Percentiles rank a stretch among this genome's conserved stretches.
Conservation (phyloP, 805 yeast genomes). For the Candida dendrica region DNA sequence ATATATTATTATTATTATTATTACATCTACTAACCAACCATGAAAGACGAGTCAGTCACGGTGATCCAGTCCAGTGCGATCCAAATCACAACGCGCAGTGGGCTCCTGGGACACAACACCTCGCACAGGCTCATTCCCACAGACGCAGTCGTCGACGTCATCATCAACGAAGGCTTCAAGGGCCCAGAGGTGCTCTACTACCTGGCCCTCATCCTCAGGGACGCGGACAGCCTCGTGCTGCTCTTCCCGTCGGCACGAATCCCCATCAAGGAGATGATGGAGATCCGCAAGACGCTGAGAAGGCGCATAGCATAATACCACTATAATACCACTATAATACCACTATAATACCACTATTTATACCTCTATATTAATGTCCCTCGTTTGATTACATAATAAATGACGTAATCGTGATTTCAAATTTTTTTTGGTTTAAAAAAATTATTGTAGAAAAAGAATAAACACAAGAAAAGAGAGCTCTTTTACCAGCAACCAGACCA, state of each 20-base stretch:
- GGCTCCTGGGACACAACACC: conserved; percentile 18
- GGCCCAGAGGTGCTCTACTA: conserved; percentile 63
- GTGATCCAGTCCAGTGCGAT: conserved; percentile 41
- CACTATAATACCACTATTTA: no score
- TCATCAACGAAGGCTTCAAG: conserved; percentile 70
- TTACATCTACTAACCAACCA: no score
- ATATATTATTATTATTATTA: no score
- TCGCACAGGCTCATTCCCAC: conserved; percentile 44
- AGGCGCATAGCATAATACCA: background rate
- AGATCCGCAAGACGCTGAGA: background rate
- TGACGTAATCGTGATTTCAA: no score
- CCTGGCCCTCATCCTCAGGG: conserved; percentile 49
- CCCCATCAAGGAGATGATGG: background rate
- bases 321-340: no score
- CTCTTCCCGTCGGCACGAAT: conserved; percentile 17
- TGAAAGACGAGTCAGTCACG: conserved; percentile 30
- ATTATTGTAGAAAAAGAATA: no score
- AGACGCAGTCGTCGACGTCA: conserved; percentile 51
- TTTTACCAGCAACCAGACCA: no score
- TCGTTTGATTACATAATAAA: no score
- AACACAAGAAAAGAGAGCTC: no score
- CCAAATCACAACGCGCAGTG: conserved; percentile 30
- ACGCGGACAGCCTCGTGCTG: conserved; percentile 22
- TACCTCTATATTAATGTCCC: no score
- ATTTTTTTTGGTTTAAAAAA: no score